A percentile compares a stretch with the other conserved stretches of the same genome.
Evolutionary conservation across 1,284 basidiomycete genomes (phyloP).

Genomic region (Cutaneotrichosporon sp.): DNA sequence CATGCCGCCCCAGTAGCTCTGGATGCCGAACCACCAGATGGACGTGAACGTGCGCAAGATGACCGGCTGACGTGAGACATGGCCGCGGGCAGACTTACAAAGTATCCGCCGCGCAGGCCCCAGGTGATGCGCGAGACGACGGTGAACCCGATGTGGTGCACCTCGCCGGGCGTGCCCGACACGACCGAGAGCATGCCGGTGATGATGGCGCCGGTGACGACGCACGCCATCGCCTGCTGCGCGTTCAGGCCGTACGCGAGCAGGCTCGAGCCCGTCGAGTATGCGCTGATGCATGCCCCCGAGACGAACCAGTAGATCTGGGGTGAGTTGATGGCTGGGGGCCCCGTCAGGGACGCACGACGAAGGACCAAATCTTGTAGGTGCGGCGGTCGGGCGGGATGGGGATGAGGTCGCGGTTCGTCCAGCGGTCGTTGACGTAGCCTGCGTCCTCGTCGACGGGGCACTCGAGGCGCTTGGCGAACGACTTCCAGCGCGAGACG

Average conservation of each 20-base stretch:
- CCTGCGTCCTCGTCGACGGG: constrained; percentile 32
- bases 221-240: constrained; percentile 35
- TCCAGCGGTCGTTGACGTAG: constrained; percentile 33
- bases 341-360: constrained; percentile 11
- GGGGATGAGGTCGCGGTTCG: constrained; percentile 41
- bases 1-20: constrained; percentile 40
- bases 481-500: background rate
- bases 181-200: constrained; percentile 31
- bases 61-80: constrained; percentile 21
- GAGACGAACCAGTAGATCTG: constrained; percentile 35
- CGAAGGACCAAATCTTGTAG: constrained; percentile 32
- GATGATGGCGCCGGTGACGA: constrained; percentile 34
- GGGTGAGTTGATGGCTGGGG: background rate
- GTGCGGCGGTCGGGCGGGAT: constrained; percentile 38
- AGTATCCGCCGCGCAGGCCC: constrained; percentile 38
- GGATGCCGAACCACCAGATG: constrained; percentile 36
- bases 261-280: constrained; percentile 31
- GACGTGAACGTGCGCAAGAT: constrained; percentile 31
- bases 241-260: constrained; percentile 38
- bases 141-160: constrained; percentile 39
- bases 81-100: constrained; percentile 14
- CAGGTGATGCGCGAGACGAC: constrained; percentile 32
- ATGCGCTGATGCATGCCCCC: constrained; percentile 36
- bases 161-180: constrained; percentile 29
- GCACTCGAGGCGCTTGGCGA: constrained; percentile 26